Evolutionary conservation across 164 flowering plant genomes (phyloP).

Genomic region (Akebia trifoliata): DNA sequence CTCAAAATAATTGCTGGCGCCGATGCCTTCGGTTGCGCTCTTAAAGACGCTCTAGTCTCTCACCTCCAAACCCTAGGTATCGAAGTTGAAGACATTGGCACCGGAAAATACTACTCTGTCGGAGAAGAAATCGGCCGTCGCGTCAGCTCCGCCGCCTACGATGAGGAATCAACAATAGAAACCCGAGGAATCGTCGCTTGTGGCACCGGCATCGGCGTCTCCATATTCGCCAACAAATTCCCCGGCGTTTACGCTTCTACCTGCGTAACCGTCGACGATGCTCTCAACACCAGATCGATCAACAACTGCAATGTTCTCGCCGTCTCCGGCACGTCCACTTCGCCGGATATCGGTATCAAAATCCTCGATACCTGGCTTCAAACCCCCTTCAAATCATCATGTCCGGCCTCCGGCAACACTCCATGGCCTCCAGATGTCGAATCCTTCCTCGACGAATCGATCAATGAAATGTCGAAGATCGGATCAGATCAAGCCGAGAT

Average conservation of each 20-base stretch:
- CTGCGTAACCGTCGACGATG: constrained; percentile 60
- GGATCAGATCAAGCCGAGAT: constrained; percentile 16
- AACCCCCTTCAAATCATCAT: constrained; percentile 84
- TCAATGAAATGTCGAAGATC: constrained; percentile 58
- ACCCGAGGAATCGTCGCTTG: constrained; percentile 85
- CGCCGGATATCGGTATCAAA: constrained; percentile 50
- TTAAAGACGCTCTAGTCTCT: constrained; percentile 71
- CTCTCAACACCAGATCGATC: constrained; percentile 73
- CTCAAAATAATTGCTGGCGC: constrained; percentile 78
- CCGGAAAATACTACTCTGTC: constrained; percentile 76
- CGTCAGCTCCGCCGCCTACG: constrained; percentile 34
- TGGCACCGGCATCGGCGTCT: constrained; percentile 91
- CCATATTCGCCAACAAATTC: constrained; percentile 89
- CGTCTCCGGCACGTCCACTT: constrained; percentile 65
- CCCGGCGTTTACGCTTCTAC: constrained; percentile 86
- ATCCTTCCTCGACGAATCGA: constrained; percentile 50
- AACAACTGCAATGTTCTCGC: constrained; percentile 90
- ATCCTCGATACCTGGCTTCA: constrained; percentile 65
- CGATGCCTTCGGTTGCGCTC: constrained; percentile 59
- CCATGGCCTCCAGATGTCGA: constrained; percentile 65
- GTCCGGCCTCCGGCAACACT: constrained; percentile 61
- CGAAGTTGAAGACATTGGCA: constrained; percentile 85
- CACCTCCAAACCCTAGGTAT: constrained; percentile 71
- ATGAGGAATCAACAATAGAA: constrained; percentile 23
- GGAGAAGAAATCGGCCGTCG: constrained; percentile 75